Percentiles rank a stretch among this genome's conserved stretches.
phyloP scores from a whole-genome alignment of 2,329 filamentous ascomycete species.

The Trichoderma sp. region DNA sequence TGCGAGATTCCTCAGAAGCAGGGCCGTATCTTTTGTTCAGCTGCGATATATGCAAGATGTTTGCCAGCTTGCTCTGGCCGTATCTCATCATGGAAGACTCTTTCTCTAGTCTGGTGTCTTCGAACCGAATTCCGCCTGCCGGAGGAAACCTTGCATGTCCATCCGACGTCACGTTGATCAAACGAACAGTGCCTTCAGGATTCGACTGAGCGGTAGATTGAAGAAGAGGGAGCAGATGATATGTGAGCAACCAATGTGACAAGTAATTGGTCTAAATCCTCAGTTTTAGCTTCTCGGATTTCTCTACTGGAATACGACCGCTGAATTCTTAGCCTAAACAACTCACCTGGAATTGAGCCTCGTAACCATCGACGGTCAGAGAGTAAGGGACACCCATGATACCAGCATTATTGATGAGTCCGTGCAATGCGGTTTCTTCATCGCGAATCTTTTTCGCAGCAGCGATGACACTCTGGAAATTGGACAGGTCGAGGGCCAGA shows the following conservation, averaged over 20 bases:
- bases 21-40: slow-evolving; percentile 37
- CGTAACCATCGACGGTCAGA: slow-evolving; percentile 35
- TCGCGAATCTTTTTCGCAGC: slow-evolving; percentile 33
- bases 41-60: slow-evolving; percentile 42
- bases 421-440: slow-evolving; percentile 32
- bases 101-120: slow-evolving; percentile 19
- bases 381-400: slow-evolving; percentile 35
- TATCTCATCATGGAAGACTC: slow-evolving; percentile 34
- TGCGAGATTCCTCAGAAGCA: neutral
- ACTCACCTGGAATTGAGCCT: slow-evolving; percentile 35
- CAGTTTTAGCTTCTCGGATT: neutral
- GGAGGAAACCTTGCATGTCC: slow-evolving; percentile 23
- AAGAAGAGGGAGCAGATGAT: slow-evolving; percentile 38
- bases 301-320: neutral
- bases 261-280: slow-evolving; percentile 41
- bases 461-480: slow-evolving; percentile 35
- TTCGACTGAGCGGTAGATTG: slow-evolving; percentile 29
- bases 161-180: slow-evolving; percentile 26
- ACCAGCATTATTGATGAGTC: slow-evolving; percentile 41
- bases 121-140: slow-evolving; percentile 23
- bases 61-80: slow-evolving; percentile 47
- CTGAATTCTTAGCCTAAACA: neutral
- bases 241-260: slow-evolving; percentile 41
- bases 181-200: slow-evolving; percentile 19
- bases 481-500: slow-evolving; percentile 35